These are phyloP conservation scores for Sarocladiaceae sp. DNA, from an alignment of 2,329 filamentous ascomycete species.

Conservation along the genomic window DNA sequence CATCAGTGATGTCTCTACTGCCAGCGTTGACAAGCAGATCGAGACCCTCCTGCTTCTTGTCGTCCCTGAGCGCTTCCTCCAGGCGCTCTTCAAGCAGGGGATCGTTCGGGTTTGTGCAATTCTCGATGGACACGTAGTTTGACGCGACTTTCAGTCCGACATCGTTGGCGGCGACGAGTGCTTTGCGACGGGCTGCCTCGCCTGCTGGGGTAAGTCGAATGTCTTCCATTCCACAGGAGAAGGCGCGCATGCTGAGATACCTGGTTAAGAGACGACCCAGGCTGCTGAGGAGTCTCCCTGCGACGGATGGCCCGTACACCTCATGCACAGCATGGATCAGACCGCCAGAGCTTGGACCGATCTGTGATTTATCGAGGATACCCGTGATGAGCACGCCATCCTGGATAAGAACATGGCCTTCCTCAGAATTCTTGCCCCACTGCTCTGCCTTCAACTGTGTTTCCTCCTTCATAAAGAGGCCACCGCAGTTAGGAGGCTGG, in stretches of 20 bases:
- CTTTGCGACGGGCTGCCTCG: slow-evolving; percentile 62
- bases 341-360: slow-evolving; percentile 80
- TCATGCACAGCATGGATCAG: slow-evolving; percentile 91
- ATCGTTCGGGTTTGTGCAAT: slow-evolving; percentile 57
- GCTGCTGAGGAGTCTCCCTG: slow-evolving; percentile 82
- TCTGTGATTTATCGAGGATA: slow-evolving; percentile 92
- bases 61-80: slow-evolving; percentile 85
- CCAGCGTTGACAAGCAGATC: slow-evolving; percentile 77
- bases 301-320: slow-evolving; percentile 79
- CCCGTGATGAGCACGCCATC: slow-evolving; percentile 84
- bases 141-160: slow-evolving; percentile 76
- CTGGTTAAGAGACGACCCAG: slow-evolving; percentile 85
- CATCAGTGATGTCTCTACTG: slow-evolving; percentile 65
- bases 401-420: slow-evolving; percentile 73
- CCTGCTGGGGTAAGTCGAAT: slow-evolving; percentile 76
- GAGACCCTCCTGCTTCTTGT: slow-evolving; percentile 83
- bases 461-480: slow-evolving; percentile 72
- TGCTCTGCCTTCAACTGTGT: slow-evolving; percentile 71
- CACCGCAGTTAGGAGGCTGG: slow-evolving; percentile 66
- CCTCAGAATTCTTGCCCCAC: slow-evolving; percentile 74
- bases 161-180: slow-evolving; percentile 58
- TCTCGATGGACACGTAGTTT: slow-evolving; percentile 78
- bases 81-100: slow-evolving; percentile 69
- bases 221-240: slow-evolving; percentile 97
- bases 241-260: slow-evolving; percentile 86